These are phyloP conservation scores for Paramecium sonneborni DNA, from an alignment of 73 alveolate species.

Conservation along the genomic window DNA sequence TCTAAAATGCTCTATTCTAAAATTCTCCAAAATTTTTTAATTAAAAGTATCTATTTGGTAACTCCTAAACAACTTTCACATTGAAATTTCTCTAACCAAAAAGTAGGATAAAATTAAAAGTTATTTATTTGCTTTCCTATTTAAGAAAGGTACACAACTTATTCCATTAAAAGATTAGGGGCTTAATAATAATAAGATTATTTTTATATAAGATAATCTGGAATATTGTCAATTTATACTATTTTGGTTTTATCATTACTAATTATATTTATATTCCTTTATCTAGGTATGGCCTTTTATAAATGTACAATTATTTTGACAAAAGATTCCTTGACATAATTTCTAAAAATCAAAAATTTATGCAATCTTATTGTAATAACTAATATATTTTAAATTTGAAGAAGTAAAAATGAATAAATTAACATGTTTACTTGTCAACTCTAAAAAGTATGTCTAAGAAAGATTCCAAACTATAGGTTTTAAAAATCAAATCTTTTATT, in stretches of 20 bases:
- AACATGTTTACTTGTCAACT: background rate
- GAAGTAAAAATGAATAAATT: background rate
- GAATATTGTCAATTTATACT: background rate
- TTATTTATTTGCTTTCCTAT: slow-evolving; percentile 77
- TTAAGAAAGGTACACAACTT: slow-evolving; percentile 85
- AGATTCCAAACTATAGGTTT: background rate
- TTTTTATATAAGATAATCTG: background rate
- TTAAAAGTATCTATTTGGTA: background rate
- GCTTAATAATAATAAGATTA: background rate
- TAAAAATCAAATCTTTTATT: background rate
- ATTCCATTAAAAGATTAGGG: slow-evolving; percentile 74
- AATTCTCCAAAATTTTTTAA: background rate
- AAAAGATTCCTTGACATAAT: background rate
- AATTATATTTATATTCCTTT: background rate
- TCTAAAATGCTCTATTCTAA: background rate
- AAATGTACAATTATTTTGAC: background rate
- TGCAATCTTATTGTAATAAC: background rate
- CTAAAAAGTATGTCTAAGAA: background rate
- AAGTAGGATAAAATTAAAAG: background rate
- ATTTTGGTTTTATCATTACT: background rate
- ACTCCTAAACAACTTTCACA: background rate
- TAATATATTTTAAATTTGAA: background rate
- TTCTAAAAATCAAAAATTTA: background rate
- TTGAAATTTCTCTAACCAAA: background rate
- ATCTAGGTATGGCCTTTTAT: background rate